Percentiles rank a stretch among this genome's conserved stretches.
Evolutionary conservation across 176 grass and related monocot genomes (phyloP).

Genomic region (Juncus inflexus): DNA sequence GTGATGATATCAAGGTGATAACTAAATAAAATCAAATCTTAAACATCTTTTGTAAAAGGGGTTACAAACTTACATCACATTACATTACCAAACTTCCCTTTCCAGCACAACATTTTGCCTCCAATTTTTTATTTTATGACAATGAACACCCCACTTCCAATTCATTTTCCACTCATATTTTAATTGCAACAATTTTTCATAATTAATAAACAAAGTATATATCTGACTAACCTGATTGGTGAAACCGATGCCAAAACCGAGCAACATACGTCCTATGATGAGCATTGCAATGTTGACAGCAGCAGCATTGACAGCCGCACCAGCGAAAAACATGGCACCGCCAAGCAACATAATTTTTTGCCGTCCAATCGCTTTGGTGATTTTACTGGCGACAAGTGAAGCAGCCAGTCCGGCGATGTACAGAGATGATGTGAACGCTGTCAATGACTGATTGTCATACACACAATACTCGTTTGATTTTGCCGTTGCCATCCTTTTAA

Average conservation of each 20-base stretch:
- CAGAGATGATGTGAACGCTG: conserved; percentile 76
- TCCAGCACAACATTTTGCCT: too few relatives aligned
- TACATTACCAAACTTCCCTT: neutral
- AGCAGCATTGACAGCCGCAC: conserved; percentile 51
- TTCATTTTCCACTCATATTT: neutral
- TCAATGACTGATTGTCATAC: conserved; percentile 65
- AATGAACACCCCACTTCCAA: neutral
- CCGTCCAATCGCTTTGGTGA: conserved; percentile 53
- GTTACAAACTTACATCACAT: too few relatives aligned
- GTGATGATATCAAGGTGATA: too few relatives aligned
- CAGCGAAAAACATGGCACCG: conserved; percentile 53
- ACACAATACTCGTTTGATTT: conserved; percentile 65
- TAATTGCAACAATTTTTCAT: too few relatives aligned
- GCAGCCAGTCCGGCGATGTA: conserved; percentile 64
- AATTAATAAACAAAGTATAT: neutral
- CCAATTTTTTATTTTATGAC: neutral
- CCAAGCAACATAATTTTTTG: conserved; percentile 68
- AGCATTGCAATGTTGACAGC: conserved; percentile 76
- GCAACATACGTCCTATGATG: conserved; percentile 68
- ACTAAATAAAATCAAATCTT: too few relatives aligned
- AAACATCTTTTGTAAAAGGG: too few relatives aligned
- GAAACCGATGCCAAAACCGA: conserved; percentile 87
- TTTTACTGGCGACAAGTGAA: conserved; percentile 50
- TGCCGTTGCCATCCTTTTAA: conserved; percentile 48
- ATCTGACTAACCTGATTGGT: conserved; percentile 59